Base-by-base conservation (phyloP, 2,329 filamentous ascomycete species). In the Pseudogymnoascus verrucosus region DNA sequence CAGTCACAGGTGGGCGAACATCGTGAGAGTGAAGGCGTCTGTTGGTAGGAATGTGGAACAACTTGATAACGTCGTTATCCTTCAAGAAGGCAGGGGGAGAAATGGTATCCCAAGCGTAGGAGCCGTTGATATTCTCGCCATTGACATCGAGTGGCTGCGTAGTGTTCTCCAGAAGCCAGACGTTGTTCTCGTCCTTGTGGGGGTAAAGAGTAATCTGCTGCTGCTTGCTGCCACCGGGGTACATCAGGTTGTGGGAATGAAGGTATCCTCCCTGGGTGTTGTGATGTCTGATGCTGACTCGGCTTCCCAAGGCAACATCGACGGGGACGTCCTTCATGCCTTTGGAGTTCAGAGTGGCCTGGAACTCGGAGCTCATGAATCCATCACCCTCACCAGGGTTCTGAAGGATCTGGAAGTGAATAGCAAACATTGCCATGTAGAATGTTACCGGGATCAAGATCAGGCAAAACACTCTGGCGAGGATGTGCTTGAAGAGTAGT, bases 361-460 rank as follows among this genome's bases (percentile, higher is more conserved):
- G 95, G 81, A 99, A 99, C 74, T 99, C 95, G 63, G 93, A 96
- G 74, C 93, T 97, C 95, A 99, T 99, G 81, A 99, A 99, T 63
- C 95, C 95, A 76, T 99, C 95, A 63, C 95, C 95, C 62, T 99
- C 95, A 65, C 95, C 95, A 28, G 95, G 95, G 78, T 99, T 99
- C 65, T 89, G 85, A 44, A 99, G 84, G 80, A 91, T 96, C 69
- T 93, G 70, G 78, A 99, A 99, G 80, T 99, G 95, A 71, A 99
- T 96, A 62, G 86, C 93, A 73, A 99, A 99, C 90, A 98, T 96
- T 72, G 85, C 88, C 82, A 97, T 88, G 80, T 99, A 99, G 78
- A 99, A 96, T 37, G 86, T 87, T 26, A 89, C 69, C 5, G 95
- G 95, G 69, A 99, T 90, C 69, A 96, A 80, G 69, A 99, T 92